Evolutionary conservation across 345 rosid species (phyloP).

Genomic region (Anastatica hierochuntica): DNA sequence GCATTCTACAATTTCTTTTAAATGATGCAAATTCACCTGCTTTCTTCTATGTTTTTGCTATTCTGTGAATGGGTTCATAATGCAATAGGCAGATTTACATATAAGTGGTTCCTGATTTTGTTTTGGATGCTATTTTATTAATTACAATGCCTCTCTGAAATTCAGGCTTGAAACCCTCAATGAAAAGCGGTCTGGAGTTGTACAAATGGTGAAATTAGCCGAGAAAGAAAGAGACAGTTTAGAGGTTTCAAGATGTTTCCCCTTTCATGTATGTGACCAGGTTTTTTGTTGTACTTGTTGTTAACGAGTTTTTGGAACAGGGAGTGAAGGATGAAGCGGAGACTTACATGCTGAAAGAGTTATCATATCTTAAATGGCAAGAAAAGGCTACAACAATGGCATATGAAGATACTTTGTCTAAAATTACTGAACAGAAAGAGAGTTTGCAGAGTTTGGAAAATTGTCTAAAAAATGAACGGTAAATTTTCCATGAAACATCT

Average conservation of each 20-base stretch:
- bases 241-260: constrained; percentile 52
- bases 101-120: constrained; percentile 1
- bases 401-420: constrained; percentile 48
- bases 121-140: constrained; percentile 1
- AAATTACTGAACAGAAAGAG: constrained; percentile 48
- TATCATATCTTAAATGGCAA: constrained; percentile 81
- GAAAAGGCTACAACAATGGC: constrained; percentile 85
- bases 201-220: constrained; percentile 93
- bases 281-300: neutral
- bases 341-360: constrained; percentile 86
- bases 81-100: constrained; percentile 6
- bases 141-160: constrained; percentile 6
- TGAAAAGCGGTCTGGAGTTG: constrained; percentile 90
- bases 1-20: constrained; percentile 2
- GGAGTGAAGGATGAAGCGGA: constrained; percentile 92
- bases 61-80: neutral
- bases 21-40: neutral
- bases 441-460: constrained; percentile 54
- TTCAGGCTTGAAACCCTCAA: constrained; percentile 76
- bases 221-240: constrained; percentile 92
- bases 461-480: constrained; percentile 63
- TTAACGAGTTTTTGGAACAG: constrained; percentile 35
- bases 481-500: neutral
- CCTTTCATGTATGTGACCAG: neutral
- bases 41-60: constrained; percentile 12